Base-by-base conservation (phyloP, 176 grass and related monocot species). In the Dendrocalamus sinicus region DNA sequence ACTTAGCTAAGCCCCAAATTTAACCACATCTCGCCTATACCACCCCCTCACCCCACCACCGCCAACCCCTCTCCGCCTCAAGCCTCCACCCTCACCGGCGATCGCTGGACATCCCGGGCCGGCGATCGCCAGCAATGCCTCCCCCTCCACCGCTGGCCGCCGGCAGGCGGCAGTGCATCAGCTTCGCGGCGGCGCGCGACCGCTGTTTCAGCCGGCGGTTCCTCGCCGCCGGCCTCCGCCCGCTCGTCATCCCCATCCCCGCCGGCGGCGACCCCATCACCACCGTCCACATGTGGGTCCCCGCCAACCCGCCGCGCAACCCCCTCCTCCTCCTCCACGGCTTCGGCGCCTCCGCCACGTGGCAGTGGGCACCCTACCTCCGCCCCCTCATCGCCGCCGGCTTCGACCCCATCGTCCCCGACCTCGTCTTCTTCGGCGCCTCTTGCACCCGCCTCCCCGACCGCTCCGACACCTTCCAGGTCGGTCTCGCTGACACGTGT, bases 371-470 rank as follows among this genome's bases (percentile, higher is more conserved):
- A 24, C 64, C 84, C 7, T 96, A 99, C 85, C 88, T 99, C 66
- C 90, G 81, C 48, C 59, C 92, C 16, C 90, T 99, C 51, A 86
- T 92, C 88, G 81, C 86, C 69, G 83, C 93, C 3, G 96, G 93
- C 0, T 96, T 96, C 83, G 96, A 96, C 91, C 88, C 94, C 77
- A 92, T 94, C 67, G 93, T 99, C 57, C 96, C 93, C 47, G 96
- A 99, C 90, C 90, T 99, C 81, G 67, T 99, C 90, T 99, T 99
- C 86, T 99, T 99, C 67, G 96, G 93, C 19, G 87, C 54, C 13
- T 99, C 96, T 44, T 28, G 30, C 73, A 86, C 91, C 7, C 74
- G 90, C 45, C 83, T 86, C 8, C 71, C 92, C 45, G 93, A 98
- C 72, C 89, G 96, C 57, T 90, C 90, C 63, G 96, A 99, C 19